A percentile compares a stretch with the other conserved stretches of the same genome.
phyloP scores from a whole-genome alignment of 2,329 filamentous ascomycete species.

The Malbranchea cinnamomea region DNA sequence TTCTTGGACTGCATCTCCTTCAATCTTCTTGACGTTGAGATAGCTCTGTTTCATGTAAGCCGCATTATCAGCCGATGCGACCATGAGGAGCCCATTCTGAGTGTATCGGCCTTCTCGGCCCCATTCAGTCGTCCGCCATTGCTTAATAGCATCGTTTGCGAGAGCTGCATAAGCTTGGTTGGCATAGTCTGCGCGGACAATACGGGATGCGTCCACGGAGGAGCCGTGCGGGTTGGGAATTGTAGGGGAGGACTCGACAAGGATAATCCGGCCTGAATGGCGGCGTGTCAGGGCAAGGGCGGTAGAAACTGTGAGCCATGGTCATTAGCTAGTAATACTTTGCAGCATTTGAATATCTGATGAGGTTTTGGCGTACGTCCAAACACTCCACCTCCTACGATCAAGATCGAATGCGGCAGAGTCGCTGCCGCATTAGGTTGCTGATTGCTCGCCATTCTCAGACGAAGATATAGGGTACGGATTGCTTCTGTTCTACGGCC shows the following conservation, averaged over 20 bases:
- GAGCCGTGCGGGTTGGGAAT: conserved; percentile 46
- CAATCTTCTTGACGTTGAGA: conserved; percentile 23
- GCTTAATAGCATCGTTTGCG: conserved; percentile 56
- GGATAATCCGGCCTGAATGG: conserved; percentile 36
- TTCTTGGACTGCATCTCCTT: conserved; percentile 19
- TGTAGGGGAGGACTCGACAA: conserved; percentile 39
- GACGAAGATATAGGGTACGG: conserved; percentile 16
- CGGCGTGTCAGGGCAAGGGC: conserved; percentile 54
- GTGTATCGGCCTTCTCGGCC: conserved; percentile 29
- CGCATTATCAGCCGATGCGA: conserved; percentile 20
- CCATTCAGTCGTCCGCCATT: conserved; percentile 39
- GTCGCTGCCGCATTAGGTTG: conserved; percentile 12
- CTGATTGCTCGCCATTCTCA: too few species aligned
- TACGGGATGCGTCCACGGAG: conserved; percentile 46
- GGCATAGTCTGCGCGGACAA: conserved; percentile 64
- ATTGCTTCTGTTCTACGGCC: conserved; percentile 13
- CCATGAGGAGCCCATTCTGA: conserved; percentile 28
- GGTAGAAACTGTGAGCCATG: conserved; percentile 36
- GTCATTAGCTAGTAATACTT: background rate
- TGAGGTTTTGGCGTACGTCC: conserved; percentile 21
- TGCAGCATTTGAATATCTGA: background rate
- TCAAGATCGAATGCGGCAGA: conserved; percentile 24
- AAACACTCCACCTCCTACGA: conserved; percentile 30
- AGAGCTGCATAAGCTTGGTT: conserved; percentile 62
- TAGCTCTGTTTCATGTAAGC: conserved; percentile 26